Percentiles rank a stretch among this genome's conserved stretches.
These are phyloP conservation scores for Flaveria bidentis DNA, from an alignment of 129 eudicot genomes.

Conservation along the genomic window DNA sequence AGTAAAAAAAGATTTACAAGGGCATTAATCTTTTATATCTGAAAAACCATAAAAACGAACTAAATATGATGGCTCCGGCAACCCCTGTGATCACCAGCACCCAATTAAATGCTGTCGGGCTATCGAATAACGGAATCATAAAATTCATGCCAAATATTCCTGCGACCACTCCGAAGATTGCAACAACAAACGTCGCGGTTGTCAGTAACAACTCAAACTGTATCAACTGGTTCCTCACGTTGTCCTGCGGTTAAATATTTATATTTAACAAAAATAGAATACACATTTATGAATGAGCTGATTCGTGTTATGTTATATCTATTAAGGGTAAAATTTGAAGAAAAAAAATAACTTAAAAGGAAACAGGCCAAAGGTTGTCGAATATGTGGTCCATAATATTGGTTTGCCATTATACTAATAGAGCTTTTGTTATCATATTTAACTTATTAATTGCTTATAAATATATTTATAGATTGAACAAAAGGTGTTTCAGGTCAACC, in stretches of 20 bases:
- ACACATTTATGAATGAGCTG: background rate
- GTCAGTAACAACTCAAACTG: conserved; percentile 90
- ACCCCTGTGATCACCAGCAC: conserved; percentile 76
- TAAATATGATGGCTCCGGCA: conserved; percentile 59
- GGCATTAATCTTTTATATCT: conserved; percentile 86
- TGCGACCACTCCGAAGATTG: conserved; percentile 96
- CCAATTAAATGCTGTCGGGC: conserved; percentile 77
- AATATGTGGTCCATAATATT: background rate
- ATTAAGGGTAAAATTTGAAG: background rate
- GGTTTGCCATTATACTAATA: background rate
- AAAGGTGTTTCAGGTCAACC: background rate
- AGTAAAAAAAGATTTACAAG: conserved; percentile 46
- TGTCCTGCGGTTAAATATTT: conserved; percentile 57
- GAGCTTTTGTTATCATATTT: background rate
- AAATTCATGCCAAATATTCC: conserved; percentile 99
- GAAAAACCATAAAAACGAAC: conserved; percentile 77
- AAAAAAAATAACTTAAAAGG: background rate
- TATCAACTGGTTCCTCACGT: conserved; percentile 90
- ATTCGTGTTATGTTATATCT: background rate
- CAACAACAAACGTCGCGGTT: conserved; percentile 90
- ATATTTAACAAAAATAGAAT: conserved; percentile 18
- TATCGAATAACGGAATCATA: conserved; percentile 51
- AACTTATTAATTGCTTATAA: background rate
- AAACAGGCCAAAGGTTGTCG: background rate
- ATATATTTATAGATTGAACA: background rate